A percentile compares a stretch with the other conserved stretches of the same genome.
phyloP scores from a whole-genome alignment of 441 rosid genomes.

The Viola pubescens region DNA sequence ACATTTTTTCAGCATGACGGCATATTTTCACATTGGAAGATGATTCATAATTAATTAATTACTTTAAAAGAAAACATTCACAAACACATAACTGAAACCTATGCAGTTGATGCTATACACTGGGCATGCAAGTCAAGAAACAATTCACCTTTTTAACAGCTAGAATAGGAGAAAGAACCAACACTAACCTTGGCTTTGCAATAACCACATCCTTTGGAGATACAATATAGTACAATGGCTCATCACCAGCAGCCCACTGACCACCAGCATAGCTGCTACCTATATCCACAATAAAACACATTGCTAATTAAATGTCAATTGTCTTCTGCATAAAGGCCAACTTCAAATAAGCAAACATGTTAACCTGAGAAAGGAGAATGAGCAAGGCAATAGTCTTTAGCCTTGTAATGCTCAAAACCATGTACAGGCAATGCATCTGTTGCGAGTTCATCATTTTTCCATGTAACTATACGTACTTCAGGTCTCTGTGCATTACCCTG shows the following conservation, averaged over 20 bases:
- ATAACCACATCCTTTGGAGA: conserved; percentile 99
- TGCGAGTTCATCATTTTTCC: conserved; percentile 97
- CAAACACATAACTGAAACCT: too few species aligned
- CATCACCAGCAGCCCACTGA: conserved; percentile 99
- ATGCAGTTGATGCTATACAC: too few species aligned
- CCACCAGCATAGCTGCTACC: conserved; percentile 99
- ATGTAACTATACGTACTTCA: conserved; percentile 80
- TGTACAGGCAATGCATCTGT: conserved; percentile 95
- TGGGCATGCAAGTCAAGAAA: too few species aligned
- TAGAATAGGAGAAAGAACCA: conserved; percentile 10
- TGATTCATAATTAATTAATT: too few species aligned
- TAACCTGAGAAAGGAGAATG: conserved; percentile 98
- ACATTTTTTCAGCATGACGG: too few species aligned
- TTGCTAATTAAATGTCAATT: conserved; percentile 16
- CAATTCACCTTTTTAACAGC: too few species aligned
- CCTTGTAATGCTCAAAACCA: conserved; percentile 98
- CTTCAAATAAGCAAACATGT: conserved; percentile 18
- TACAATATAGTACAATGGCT: conserved; percentile 84
- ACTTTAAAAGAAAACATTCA: too few species aligned
- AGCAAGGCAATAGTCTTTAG: conserved; percentile 93
- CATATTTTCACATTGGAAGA: too few species aligned
- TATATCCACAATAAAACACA: conserved; percentile 28
- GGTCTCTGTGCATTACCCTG: conserved; percentile 99
- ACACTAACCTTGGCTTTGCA: conserved; percentile 89
- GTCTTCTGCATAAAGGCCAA: conserved; percentile 18